Percentiles rank a stretch among this genome's conserved stretches.
These are phyloP conservation scores for Diaporthe helianthi DNA, from an alignment of 2,329 filamentous ascomycete species.

Conservation along the genomic window DNA sequence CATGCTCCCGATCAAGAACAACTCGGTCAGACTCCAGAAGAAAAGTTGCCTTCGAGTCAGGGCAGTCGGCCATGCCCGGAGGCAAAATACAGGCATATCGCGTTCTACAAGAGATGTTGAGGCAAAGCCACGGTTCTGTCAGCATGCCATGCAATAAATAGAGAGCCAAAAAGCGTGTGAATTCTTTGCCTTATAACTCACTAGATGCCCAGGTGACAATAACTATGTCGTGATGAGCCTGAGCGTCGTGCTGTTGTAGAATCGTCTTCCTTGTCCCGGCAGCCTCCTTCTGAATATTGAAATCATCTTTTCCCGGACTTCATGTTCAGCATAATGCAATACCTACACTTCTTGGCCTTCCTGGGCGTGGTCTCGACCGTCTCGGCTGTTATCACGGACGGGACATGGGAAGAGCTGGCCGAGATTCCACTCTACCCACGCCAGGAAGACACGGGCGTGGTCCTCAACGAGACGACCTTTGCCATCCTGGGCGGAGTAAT, in stretches of 20 bases:
- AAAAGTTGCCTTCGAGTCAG: neutral
- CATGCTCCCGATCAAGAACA: neutral
- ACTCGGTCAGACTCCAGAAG: neutral
- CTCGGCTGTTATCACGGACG: conserved; percentile 1
- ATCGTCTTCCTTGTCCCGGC: neutral
- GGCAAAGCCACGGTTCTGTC: neutral
- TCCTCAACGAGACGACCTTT: conserved; percentile 37
- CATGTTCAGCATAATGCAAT: neutral
- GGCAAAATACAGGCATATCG: neutral
- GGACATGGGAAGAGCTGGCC: conserved; percentile 38
- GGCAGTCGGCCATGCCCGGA: neutral
- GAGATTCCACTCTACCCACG: conserved; percentile 38
- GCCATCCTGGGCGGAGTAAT: conserved; percentile 42
- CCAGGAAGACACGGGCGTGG: conserved; percentile 41
- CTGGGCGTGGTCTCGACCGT: neutral
- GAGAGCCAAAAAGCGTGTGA: neutral
- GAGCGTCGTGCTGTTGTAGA: neutral
- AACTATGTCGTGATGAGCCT: neutral
- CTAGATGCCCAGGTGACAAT: neutral
- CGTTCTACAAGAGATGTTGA: neutral
- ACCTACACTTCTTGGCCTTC: neutral
- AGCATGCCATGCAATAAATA: neutral
- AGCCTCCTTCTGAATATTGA: neutral
- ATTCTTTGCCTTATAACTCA: neutral
- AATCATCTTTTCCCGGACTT: neutral